Percentiles rank a stretch among this genome's conserved stretches.
Evolutionary conservation across 768 basidiomycete genomes (phyloP).

Genomic region (Naganishia friedmannii): DNA sequence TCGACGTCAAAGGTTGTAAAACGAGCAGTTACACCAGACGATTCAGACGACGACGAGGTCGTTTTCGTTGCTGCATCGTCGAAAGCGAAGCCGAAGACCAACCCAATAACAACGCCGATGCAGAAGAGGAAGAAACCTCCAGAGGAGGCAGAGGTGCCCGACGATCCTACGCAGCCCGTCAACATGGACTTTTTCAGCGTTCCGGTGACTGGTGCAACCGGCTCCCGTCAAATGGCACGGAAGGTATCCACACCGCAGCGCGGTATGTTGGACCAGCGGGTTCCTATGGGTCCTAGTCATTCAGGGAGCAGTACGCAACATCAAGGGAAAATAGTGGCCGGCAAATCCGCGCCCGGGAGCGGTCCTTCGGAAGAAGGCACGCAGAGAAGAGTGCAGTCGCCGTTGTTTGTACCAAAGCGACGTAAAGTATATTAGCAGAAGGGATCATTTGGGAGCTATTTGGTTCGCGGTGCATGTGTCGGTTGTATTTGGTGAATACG

Average conservation of each 20-base stretch:
- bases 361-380: not conserved
- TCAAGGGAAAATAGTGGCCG: not conserved
- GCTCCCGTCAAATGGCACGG: not conserved
- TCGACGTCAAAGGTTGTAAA: not conserved
- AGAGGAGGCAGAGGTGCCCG: not conserved
- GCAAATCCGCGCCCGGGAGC: not conserved
- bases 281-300: not conserved
- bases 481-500: no score
- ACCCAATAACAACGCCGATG: not conserved
- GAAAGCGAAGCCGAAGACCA: not conserved
- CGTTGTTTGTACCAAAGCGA: slow-evolving; percentile 17
- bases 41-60: not conserved
- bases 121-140: not conserved
- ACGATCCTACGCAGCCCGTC: not conserved
- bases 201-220: not conserved
- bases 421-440: slow-evolving; percentile 4
- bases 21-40: not conserved
- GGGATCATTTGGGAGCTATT: not conserved
- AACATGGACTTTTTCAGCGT: slow-evolving; percentile 23
- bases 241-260: not conserved
- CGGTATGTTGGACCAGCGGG: not conserved
- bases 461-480: not conserved
- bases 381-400: not conserved
- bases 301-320: not conserved
- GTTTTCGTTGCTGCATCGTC: not conserved